Evolutionary conservation across 345 rosid species (phyloP), one percentile per base, ranked within the genome.

Genomic region (Microcos paniculata): DNA sequence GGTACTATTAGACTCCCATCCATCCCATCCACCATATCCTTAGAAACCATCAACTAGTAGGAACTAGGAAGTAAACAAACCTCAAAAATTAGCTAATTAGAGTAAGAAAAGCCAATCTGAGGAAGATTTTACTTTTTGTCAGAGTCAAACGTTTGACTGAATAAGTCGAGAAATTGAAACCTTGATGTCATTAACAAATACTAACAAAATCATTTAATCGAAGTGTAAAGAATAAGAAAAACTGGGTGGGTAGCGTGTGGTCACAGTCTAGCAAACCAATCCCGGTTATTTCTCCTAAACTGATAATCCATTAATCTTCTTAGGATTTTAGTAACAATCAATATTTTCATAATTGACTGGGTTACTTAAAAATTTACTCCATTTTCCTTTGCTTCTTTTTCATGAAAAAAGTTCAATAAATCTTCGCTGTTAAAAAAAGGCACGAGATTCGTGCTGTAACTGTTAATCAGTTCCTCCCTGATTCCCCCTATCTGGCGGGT

Each of bases 211-310:
- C 1, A 8, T 0, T 53, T 59, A 70, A 26, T 24, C 28, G 15
- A 70, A 21, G 72, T 28, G 74, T 76, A 31, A 30, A 55, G 48
- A 42, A 51, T 19, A 77, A 69, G 78, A 40, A 78, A 75, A 52
- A 16, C 42, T 59, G 30, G 8, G 9, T 24, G 53, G 58, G 40
- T 72, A 33, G 80, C 86, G 87, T 82, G 81, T 55, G 81, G 88
- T 80, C 87, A 73, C 52, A 10, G 75, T 81, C 65, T 56, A 75
- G 82, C 88, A 78, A 88, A 77, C 88, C 82, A 78, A 53, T 23
- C 6, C 81, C 80, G 71, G 64, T n/a, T 38, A 76, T 46, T 74
- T 80, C 82, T 77, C 80, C 83, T 43, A 74, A 64, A 72, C 33
- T 64, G 56, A 53, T 63, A 15, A 46, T 38, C 48, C n/a, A n/a